These are phyloP conservation scores for Rhizopus microsporus DNA, from an alignment of 371 early-diverging fungal genomes.

Conservation along the genomic window DNA sequence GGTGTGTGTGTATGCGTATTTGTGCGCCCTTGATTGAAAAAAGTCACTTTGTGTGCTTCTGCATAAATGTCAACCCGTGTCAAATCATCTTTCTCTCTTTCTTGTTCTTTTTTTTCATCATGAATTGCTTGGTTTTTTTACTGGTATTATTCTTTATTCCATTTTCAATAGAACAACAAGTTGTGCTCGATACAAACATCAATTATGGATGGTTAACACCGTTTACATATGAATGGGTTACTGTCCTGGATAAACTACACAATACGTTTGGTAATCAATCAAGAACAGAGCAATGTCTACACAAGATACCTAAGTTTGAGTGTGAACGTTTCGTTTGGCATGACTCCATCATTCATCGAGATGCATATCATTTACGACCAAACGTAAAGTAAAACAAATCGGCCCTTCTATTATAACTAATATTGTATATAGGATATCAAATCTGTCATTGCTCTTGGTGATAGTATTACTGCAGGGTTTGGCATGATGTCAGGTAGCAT, in stretches of 20 bases:
- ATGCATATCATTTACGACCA: conserved; percentile 58
- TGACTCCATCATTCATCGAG: conserved; percentile 37
- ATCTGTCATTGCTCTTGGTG: conserved; percentile 69
- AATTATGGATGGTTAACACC: conserved; percentile 19
- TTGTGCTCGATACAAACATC: neutral
- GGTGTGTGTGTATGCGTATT: too few relatives aligned
- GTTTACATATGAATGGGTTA: conserved; percentile 51
- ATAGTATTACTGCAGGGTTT: conserved; percentile 74
- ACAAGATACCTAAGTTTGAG: conserved; percentile 41
- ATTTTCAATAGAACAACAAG: neutral
- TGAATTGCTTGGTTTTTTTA: neutral
- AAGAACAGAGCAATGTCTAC: conserved; percentile 36
- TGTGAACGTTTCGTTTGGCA: conserved; percentile 51
- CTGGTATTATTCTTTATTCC: neutral
- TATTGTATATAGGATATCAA: conserved; percentile 55
- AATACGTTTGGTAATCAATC: conserved; percentile 44
- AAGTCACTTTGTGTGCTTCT: too few relatives aligned
- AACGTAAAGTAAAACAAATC: conserved; percentile 35
- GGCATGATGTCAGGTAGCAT: conserved; percentile 52
- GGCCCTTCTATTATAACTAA: neutral
- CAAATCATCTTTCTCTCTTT: neutral
- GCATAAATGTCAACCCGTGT: too few relatives aligned
- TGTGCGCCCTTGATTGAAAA: too few relatives aligned
- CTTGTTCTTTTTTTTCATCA: neutral
- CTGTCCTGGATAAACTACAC: conserved; percentile 47